Base-by-base conservation (phyloP, 2,329 filamentous ascomycete genomes). In the Biscogniauxia marginata region DNA sequence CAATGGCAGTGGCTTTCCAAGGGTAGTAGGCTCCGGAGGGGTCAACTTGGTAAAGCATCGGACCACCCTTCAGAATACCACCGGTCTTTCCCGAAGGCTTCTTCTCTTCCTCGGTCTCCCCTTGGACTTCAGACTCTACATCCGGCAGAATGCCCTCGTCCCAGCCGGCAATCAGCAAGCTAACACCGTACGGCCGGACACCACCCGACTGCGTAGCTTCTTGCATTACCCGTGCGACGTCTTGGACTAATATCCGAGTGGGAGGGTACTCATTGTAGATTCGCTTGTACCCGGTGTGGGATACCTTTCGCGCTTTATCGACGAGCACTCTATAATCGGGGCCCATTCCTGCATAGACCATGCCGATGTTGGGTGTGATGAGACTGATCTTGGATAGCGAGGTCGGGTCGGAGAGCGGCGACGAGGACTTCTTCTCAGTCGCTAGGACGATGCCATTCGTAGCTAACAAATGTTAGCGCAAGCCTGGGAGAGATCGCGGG, bases 191-290 rank as follows among this genome's bases (percentile, higher is more conserved):
- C 48, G 95, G 95, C 63, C 95, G 85, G 62, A 99, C 93, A 85
- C 95, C 95, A 72, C 95, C 95, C 43, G 91, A 96, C 77, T 99
- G 95, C 58, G 95, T 99, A 59, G 95, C 95, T 79, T 99, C 95
- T 78, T 99, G 95, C 88, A 99, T 97, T 65, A 98, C 93, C 63
- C 92, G 86, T 58, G 95, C 95, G 56, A 99, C 93, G 71, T 99
- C 95, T 78, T 99, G 95, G 55, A 99, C 95, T 79, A 99, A 85
- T 88, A 99, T 99, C 75, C 95, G 88, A 55, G 95, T 99, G 5
- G 95, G 95, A n/a, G 95, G 95, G 80, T 99, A 99, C 80, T 99
- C 95, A 79, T 99, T 99, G 83, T 99, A 99, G 80, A 99, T 93
- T 76, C 95, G 91, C 86, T 99, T 99, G 87, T 99, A 99, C 75